Evolutionary conservation across 805 yeast species (phyloP), one percentile per base, ranked within the genome.

Genomic region (Ascoidea asiatica): DNA sequence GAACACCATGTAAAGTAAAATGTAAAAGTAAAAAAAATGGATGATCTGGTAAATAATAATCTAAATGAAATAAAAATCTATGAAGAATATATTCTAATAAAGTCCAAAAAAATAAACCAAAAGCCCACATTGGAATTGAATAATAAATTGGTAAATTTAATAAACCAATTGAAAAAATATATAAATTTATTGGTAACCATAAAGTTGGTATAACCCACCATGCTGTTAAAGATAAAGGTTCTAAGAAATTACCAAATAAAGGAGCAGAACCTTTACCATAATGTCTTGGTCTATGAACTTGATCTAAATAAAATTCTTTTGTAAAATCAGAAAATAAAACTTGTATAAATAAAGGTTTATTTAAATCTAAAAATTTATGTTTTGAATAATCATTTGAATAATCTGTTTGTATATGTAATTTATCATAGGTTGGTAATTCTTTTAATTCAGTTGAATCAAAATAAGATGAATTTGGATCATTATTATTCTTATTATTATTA

Each of bases 211-310:
- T 82, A 20, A 87, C 82, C 74, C 79, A 92, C 97, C 97, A 92
- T 11, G 97, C 81, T 3, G 98, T 92, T 56, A 81, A 69, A 5
- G 95, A 78, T 21, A 92, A 58, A 4, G 97, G 97, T 64, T 92
- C 98, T 48, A 92, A 67, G 62, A 90, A 84, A 63, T 89, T 88
- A 42, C 98, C 98, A 62, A 92, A 92, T 44, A 92, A 61, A 5
- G 89, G 96, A 11, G 98, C 98, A 3, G 96, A 86, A 8, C 96
- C 97, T 59, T 88, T 80, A 52, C 97, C 97, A 59, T 89, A 92
- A 63, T 92, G 98, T 60, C 98, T 80, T 44, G 98, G 98, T 64
- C 97, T 79, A 63, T 92, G 98, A 39, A 92, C 92, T 64, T 92
- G 97, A 59, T 88, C 95, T 57, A 92, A 70, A 62, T 92, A 92